These are phyloP conservation scores for Quercus glauca DNA, from an alignment of 306 rosid species.

Conservation along the genomic window DNA sequence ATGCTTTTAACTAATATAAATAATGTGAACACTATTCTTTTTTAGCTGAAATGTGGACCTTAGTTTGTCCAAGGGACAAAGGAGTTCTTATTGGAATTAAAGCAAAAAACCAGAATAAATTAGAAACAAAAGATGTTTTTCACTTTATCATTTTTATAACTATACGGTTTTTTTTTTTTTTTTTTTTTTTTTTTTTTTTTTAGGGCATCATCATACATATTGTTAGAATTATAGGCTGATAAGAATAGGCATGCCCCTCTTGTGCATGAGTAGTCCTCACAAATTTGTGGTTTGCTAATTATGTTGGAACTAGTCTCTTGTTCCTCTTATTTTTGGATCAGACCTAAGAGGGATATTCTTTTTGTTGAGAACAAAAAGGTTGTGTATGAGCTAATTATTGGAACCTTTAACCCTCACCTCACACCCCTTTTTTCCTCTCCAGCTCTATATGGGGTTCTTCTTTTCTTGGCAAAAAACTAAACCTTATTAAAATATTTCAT, in stretches of 20 bases:
- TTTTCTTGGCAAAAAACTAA: background rate
- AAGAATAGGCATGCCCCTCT: background rate
- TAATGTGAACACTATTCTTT: background rate
- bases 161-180: background rate
- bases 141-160: conserved; percentile 1
- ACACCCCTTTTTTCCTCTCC: background rate
- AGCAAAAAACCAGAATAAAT: conserved; percentile 1
- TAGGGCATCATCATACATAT: background rate
- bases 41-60: conserved; percentile 16
- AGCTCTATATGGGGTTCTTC: background rate
- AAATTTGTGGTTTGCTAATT: background rate
- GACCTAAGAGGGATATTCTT: background rate
- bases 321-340: background rate
- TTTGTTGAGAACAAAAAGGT: background rate
- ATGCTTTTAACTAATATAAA: background rate
- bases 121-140: background rate
- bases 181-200: too few species aligned
- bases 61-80: conserved; percentile 1
- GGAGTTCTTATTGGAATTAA: background rate
- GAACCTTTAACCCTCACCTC: background rate
- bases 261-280: background rate
- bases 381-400: background rate
- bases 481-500: background rate
- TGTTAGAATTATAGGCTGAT: background rate
- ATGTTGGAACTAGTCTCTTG: background rate